Percentiles rank a stretch among this genome's conserved stretches.
phyloP scores from a whole-genome alignment of 371 early-diverging fungal genomes.

The Mucor irregularis region DNA sequence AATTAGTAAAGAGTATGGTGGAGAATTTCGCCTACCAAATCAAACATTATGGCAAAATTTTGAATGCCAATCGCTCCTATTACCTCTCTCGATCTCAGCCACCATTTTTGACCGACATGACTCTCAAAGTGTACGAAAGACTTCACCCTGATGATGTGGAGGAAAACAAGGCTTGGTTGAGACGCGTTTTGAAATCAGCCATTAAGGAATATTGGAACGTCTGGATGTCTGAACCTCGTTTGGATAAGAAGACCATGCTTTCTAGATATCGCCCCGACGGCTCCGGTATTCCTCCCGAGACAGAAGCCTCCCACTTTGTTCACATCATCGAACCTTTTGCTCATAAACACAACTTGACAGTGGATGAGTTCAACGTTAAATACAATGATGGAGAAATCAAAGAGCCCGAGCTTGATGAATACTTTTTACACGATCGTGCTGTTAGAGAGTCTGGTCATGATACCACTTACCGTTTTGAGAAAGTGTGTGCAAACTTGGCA shows the following conservation, averaged over 20 bases:
- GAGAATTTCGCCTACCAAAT: constrained; percentile 96
- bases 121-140: constrained; percentile 73
- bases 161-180: constrained; percentile 77
- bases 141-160: constrained; percentile 51
- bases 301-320: constrained; percentile 93
- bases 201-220: constrained; percentile 92
- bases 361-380: constrained; percentile 69
- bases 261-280: constrained; percentile 88
- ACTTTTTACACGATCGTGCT: constrained; percentile 96
- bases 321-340: constrained; percentile 90
- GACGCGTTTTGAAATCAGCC: constrained; percentile 71
- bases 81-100: constrained; percentile 97
- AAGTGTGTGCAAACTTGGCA: constrained; percentile 86
- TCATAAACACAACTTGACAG: constrained; percentile 57
- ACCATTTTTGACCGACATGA: constrained; percentile 97
- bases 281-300: constrained; percentile 95
- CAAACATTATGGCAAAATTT: constrained; percentile 95
- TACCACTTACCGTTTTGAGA: constrained; percentile 94
- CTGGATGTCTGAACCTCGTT: constrained; percentile 85
- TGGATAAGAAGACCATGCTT: constrained; percentile 78
- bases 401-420: constrained; percentile 88
- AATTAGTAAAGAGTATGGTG: constrained; percentile 91
- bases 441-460: constrained; percentile 98
- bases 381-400: constrained; percentile 68
- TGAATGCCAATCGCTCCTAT: constrained; percentile 97